Conservation (phyloP, 495 filamentous ascomycete species). For the Cudoniella acicularis region DNA sequence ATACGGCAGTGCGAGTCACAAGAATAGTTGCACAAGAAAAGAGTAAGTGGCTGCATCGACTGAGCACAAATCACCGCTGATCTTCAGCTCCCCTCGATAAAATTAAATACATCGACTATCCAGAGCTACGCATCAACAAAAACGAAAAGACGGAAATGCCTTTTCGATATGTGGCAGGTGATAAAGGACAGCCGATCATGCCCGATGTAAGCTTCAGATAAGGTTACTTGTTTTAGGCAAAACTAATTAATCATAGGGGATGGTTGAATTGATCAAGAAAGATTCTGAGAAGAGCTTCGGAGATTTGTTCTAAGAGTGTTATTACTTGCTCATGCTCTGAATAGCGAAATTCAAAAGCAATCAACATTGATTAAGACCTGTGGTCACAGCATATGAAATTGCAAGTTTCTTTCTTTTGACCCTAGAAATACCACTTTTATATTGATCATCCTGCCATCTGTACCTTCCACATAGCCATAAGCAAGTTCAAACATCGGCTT, state of each 20-base stretch:
- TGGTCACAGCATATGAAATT: too few species aligned
- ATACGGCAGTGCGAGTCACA: constrained; percentile 92
- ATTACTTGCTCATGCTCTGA: not conserved
- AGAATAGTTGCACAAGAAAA: constrained; percentile 81
- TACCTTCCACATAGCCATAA: too few species aligned
- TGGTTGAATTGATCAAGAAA: constrained; percentile 89
- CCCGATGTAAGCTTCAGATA: constrained; percentile 60
- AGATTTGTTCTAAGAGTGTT: constrained; percentile 65
- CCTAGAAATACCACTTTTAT: too few species aligned
- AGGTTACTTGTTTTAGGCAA: not conserved
- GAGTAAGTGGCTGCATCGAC: constrained; percentile 44
- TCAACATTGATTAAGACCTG: too few species aligned
- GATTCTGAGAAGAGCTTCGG: constrained; percentile 89
- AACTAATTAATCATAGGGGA: constrained; percentile 55
- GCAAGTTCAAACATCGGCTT: too few species aligned
- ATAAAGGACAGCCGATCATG: constrained; percentile 79
- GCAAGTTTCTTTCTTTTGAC: too few species aligned
- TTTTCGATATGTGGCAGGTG: constrained; percentile 84
- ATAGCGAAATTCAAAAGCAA: not conserved
- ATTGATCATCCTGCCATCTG: too few species aligned
- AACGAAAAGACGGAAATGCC: constrained; percentile 96
- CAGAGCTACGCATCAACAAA: constrained; percentile 83
- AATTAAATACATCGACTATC: constrained; percentile 79
- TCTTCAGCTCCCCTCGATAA: constrained; percentile 65
- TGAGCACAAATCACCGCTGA: not conserved